A percentile compares a stretch with the other conserved stretches of the same genome.
phyloP scores from a whole-genome alignment of 345 rosid species.

The Jatropha curcas region DNA sequence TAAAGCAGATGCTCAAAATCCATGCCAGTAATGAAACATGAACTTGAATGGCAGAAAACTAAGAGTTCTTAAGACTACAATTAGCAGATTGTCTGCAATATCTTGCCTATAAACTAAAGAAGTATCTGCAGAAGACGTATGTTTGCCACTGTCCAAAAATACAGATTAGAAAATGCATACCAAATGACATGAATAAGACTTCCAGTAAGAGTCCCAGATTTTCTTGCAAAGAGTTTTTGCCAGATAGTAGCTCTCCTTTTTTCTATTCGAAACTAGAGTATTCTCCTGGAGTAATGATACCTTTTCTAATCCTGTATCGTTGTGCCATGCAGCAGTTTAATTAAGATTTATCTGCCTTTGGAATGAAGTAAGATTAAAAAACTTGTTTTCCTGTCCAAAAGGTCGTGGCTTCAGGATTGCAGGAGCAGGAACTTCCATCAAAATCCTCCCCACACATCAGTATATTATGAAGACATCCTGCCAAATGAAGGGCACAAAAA shows the following conservation, averaged over 20 bases:
- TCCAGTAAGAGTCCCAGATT: conserved; percentile 87
- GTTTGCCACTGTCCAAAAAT: neutral
- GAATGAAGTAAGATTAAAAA: conserved; percentile 93
- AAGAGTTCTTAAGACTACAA: neutral
- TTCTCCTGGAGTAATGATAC: conserved; percentile 86
- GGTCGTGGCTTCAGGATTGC: conserved; percentile 95
- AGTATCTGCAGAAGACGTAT: neutral
- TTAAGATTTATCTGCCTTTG: conserved; percentile 93
- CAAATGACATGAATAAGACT: conserved; percentile 96
- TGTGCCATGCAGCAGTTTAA: conserved; percentile 89
- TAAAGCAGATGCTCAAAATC: neutral
- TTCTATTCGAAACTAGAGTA: conserved; percentile 88
- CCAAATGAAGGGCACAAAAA: conserved; percentile 10
- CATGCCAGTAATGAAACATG: too few relatives aligned
- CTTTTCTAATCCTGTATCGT: conserved; percentile 73
- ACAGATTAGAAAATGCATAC: conserved; percentile 46
- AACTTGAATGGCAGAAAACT: neutral
- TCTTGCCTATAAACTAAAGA: too few relatives aligned
- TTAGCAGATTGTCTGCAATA: neutral
- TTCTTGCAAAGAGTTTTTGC: conserved; percentile 99
- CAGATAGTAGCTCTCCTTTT: conserved; percentile 92
- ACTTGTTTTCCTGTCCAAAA: conserved; percentile 99
- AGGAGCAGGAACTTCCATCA: conserved; percentile 97
- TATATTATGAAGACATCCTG: conserved; percentile 95
- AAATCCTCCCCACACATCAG: conserved; percentile 99